These are phyloP conservation scores for Metschnikowia cubensis DNA, from an alignment of 805 yeast genomes.

Conservation along the genomic window DNA sequence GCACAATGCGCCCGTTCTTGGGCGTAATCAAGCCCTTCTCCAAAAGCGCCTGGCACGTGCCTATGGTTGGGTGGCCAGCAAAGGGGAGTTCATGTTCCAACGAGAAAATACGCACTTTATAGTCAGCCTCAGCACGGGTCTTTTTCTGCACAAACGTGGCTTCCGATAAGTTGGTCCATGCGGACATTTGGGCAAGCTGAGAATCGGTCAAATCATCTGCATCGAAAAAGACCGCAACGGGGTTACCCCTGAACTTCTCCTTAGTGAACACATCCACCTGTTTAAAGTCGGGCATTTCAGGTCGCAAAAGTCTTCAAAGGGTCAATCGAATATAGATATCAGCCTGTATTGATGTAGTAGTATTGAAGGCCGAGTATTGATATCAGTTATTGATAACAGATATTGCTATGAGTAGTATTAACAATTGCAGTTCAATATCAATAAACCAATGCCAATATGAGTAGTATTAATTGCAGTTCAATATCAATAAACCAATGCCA, in stretches of 20 bases:
- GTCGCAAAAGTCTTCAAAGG: too few species aligned
- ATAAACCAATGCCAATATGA: too few species aligned
- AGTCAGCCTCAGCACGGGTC: conserved; percentile 38
- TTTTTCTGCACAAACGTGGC: conserved; percentile 50
- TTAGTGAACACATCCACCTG: conserved; percentile 45
- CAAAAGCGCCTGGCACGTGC: conserved; percentile 45
- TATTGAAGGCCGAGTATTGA: too few species aligned
- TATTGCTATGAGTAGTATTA: too few species aligned
- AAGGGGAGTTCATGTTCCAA: conserved; percentile 49
- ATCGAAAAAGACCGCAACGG: conserved; percentile 50
- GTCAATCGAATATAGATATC: too few species aligned
- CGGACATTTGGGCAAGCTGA: conserved; percentile 46
- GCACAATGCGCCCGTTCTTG: conserved; percentile 27
- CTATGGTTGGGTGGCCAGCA: conserved; percentile 65
- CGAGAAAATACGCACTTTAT: conserved; percentile 48
- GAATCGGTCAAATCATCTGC: conserved; percentile 35
- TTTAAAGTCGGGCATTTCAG: conserved; percentile 20
- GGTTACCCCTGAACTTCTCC: conserved; percentile 45
- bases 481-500: too few species aligned
- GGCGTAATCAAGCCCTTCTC: conserved; percentile 33
- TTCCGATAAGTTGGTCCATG: conserved; percentile 61
- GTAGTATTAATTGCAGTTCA: too few species aligned
- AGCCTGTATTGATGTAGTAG: too few species aligned
- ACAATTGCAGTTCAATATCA: too few species aligned
- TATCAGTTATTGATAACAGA: too few species aligned